A percentile compares a stretch with the other conserved stretches of the same genome.
Evolutionary conservation across 192 early-diverging fungal genomes (phyloP).

Genomic region (Backusella sp.): DNA sequence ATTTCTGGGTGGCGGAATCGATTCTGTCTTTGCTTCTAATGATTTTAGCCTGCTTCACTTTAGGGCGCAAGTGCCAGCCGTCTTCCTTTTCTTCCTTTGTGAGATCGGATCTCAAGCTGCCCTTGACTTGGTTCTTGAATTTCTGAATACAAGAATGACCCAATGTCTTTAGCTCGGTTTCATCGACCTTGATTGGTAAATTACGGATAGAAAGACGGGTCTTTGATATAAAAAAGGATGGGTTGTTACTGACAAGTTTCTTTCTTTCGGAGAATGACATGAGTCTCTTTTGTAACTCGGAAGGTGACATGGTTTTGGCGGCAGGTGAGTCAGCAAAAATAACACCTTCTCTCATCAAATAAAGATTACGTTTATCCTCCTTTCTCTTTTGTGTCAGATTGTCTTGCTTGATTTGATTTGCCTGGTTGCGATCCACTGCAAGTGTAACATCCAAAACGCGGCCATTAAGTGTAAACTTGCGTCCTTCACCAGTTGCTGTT

Average conservation of each 20-base stretch:
- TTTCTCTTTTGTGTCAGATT: constrained; percentile 59
- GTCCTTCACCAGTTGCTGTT: constrained; percentile 42
- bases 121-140: constrained; percentile 74
- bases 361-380: constrained; percentile 83
- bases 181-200: constrained; percentile 72
- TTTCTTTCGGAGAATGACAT: constrained; percentile 80
- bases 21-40: constrained; percentile 75
- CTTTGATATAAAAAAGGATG: constrained; percentile 85
- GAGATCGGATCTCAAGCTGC: constrained; percentile 50
- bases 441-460: constrained; percentile 79
- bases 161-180: constrained; percentile 61
- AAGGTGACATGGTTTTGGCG: constrained; percentile 63
- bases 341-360: constrained; percentile 90
- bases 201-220: constrained; percentile 90
- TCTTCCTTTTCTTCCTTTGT: constrained; percentile 59
- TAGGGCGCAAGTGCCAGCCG: constrained; percentile 62
- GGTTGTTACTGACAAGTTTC: constrained; percentile 78
- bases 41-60: constrained; percentile 78
- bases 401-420: constrained; percentile 58
- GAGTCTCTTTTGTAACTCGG: constrained; percentile 83
- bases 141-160: constrained; percentile 67
- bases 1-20: constrained; percentile 66
- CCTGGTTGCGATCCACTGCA: constrained; percentile 75
- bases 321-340: constrained; percentile 84
- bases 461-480: constrained; percentile 73